Base-by-base conservation (phyloP, 345 rosid species). In the Hibiscus mutabilis region DNA sequence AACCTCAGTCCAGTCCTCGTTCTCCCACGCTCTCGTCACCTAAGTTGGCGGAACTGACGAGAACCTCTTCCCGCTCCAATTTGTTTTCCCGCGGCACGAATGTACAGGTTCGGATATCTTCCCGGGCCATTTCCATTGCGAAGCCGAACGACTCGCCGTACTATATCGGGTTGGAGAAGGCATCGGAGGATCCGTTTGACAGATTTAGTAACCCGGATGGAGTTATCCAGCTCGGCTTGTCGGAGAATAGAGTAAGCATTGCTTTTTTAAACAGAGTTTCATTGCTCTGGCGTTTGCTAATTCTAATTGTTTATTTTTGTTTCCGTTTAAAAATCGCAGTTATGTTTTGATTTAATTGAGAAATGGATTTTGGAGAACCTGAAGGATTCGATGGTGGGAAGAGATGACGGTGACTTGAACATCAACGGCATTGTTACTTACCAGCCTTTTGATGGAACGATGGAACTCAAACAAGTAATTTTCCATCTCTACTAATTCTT, bases 341-440 rank as follows among this genome's bases (percentile, higher is more conserved):
- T 90, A 80, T 87, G 93, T 78, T 86, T 91, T 74, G 97, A 91
- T 86, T 90, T 94, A 89, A 84, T 94, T 27, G 90, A 84, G 76
- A 84, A 82, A 69, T 94, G 97, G 98, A 75, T 87, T 78, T 77
- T 25, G 83, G n/a, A n/a, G n/a, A n/a, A n/a, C n/a, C n/a, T n/a
- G n/a, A n/a, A n/a, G n/a, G n/a, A n/a, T n/a, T n/a, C n/a, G n/a
- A n/a, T n/a, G n/a, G n/a, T n/a, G n/a, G n/a, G n/a, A n/a, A n/a
- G n/a, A n/a, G n/a, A n/a, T n/a, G n/a, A n/a, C n/a, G n/a, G 73
- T 60, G 80, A 74, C 37, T 79, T 88, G 60, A 85, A 82, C 69
- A 80, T 94, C 21, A 85, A 86, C 62, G 91, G 85, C 27, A 85
- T 94, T 69, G 84, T 89, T 2, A 76, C 84, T 51, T 91, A 91